Percentiles rank a stretch among this genome's conserved stretches.
phyloP scores from a whole-genome alignment of 768 basidiomycete species.

The Myochromella boudieri region DNA sequence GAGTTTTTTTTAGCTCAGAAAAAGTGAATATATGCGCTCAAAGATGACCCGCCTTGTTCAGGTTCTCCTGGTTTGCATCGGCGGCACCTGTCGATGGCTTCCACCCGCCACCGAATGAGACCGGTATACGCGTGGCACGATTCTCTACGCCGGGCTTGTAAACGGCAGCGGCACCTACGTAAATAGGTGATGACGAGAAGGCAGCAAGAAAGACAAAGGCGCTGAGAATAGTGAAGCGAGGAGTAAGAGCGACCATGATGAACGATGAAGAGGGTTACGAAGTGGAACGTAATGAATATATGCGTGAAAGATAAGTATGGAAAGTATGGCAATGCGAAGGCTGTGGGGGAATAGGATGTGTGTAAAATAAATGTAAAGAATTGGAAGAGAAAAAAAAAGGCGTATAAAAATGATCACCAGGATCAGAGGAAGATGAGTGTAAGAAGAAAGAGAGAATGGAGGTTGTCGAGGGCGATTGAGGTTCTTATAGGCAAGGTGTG shows the following conservation, averaged over 20 bases:
- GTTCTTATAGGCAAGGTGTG: slow-evolving; percentile 26
- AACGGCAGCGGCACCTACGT: slow-evolving; percentile 41
- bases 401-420: slow-evolving; percentile 46
- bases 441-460: slow-evolving; percentile 32
- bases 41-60: slow-evolving; percentile 11
- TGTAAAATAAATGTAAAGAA: slow-evolving; percentile 9
- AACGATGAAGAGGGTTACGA: slow-evolving; percentile 8
- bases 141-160: slow-evolving; percentile 16
- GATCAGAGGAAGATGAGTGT: slow-evolving; percentile 43
- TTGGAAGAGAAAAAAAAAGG: slow-evolving; percentile 16
- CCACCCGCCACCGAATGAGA: neutral
- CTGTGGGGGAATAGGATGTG: slow-evolving; percentile 17
- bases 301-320: slow-evolving; percentile 17
- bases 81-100: neutral
- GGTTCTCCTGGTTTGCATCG: neutral
- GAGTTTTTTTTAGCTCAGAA: neutral
- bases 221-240: slow-evolving; percentile 46
- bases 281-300: slow-evolving; percentile 11
- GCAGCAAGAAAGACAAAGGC: slow-evolving; percentile 45
- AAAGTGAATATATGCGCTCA: neutral
- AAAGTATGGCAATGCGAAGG: slow-evolving; percentile 25
- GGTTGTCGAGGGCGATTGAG: slow-evolving; percentile 2
- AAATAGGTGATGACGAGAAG: slow-evolving; percentile 33
- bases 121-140: neutral
- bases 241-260: slow-evolving; percentile 50